Conservation (phyloP, 495 filamentous ascomycete species). For the Amphirosellinia nigrospora region DNA sequence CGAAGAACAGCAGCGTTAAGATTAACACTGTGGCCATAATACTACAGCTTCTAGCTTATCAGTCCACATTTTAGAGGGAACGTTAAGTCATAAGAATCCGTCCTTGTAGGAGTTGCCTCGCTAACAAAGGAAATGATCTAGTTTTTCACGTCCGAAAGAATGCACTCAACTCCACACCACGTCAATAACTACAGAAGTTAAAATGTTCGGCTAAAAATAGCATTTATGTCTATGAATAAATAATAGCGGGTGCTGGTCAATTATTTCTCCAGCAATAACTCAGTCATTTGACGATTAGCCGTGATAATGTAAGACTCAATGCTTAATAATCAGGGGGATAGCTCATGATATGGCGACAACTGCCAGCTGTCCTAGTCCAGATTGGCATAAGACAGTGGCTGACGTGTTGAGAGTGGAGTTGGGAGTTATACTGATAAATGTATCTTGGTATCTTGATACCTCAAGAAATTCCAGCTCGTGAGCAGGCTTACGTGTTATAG, state of each 20-base stretch:
- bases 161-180: too few species aligned
- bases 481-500: slow-evolving; percentile 18
- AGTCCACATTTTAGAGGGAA: neutral
- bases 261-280: neutral
- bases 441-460: slow-evolving; percentile 2
- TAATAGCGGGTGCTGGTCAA: neutral
- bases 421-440: neutral
- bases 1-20: too few species aligned
- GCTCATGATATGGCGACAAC: neutral
- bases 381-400: neutral
- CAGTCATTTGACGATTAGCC: neutral
- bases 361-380: neutral
- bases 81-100: neutral
- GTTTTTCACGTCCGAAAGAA: neutral
- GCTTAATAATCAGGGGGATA: neutral
- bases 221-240: neutral
- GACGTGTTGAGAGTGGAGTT: slow-evolving; percentile 21
- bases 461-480: slow-evolving; percentile 6
- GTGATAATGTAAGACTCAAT: neutral
- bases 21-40: neutral
- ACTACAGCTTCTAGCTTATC: neutral
- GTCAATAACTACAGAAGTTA: neutral
- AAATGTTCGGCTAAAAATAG: neutral
- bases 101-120: neutral
- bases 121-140: neutral